Evolutionary conservation across 176 grass and related monocot genomes (phyloP).

Genomic region (Typha latifolia): DNA sequence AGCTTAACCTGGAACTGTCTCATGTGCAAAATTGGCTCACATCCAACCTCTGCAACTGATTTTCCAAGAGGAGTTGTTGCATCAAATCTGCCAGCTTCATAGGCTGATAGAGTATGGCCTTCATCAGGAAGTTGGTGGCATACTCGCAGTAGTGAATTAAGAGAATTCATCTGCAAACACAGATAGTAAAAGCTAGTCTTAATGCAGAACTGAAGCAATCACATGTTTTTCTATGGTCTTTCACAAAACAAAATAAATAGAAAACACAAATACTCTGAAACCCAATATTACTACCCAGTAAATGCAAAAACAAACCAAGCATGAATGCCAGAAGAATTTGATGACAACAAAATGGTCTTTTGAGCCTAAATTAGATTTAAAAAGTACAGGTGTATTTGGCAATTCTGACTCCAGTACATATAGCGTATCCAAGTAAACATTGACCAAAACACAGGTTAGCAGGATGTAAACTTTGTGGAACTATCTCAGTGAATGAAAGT

Average conservation of each 20-base stretch:
- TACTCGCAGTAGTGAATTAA: slow-evolving; percentile 55
- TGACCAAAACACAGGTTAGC: too few relatives aligned
- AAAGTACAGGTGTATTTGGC: not conserved
- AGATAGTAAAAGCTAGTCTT: slow-evolving; percentile 6
- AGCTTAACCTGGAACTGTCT: slow-evolving; percentile 87
- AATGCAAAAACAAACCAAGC: too few relatives aligned
- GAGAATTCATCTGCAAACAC: slow-evolving; percentile 81
- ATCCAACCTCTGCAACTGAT: slow-evolving; percentile 79
- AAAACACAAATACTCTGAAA: too few relatives aligned
- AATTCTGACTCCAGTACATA: too few relatives aligned
- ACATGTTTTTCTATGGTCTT: not conserved
- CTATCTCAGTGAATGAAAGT: too few relatives aligned
- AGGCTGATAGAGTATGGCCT: slow-evolving; percentile 40
- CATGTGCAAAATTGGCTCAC: slow-evolving; percentile 98
- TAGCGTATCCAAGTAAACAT: too few relatives aligned
- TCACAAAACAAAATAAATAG: not conserved
- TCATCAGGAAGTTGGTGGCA: slow-evolving; percentile 76
- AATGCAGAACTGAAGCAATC: not conserved
- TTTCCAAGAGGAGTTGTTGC: slow-evolving; percentile 71
- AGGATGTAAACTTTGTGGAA: too few relatives aligned
- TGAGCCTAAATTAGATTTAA: not conserved
- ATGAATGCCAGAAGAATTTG: too few relatives aligned
- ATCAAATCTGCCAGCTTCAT: slow-evolving; percentile 69
- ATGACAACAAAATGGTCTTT: too few relatives aligned
- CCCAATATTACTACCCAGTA: too few relatives aligned